These are phyloP conservation scores for Rhodotorula sp. DNA, from an alignment of 1,284 basidiomycete genomes.

Conservation along the genomic window DNA sequence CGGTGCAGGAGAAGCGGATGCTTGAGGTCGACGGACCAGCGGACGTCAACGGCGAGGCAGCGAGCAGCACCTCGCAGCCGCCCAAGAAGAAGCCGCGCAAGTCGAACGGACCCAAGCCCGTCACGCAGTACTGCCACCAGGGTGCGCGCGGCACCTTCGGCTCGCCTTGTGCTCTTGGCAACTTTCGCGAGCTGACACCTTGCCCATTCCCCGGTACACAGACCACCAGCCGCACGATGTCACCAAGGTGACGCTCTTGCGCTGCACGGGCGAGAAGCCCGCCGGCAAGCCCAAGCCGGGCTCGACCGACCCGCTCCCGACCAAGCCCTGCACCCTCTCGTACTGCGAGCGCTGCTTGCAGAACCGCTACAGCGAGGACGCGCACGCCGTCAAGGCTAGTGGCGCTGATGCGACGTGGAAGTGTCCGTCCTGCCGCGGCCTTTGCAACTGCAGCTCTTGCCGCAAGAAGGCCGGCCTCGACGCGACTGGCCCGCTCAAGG, in stretches of 20 bases:
- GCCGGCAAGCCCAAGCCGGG: conserved; percentile 3
- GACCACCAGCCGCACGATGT: conserved; percentile 18
- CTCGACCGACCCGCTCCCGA: neutral
- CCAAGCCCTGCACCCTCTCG: conserved; percentile 4
- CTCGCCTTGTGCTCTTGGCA: neutral
- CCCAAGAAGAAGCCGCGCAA: conserved; percentile 18
- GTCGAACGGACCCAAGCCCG: conserved; percentile 3
- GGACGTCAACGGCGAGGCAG: no score
- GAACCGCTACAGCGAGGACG: conserved; percentile 10
- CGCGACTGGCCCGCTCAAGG: neutral
- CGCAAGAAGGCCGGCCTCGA: conserved; percentile 14
- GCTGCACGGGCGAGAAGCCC: conserved; percentile 13
- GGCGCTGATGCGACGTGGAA: conserved; percentile 12
- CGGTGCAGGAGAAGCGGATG: neutral
- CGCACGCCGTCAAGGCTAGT: neutral
- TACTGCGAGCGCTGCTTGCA: conserved; percentile 6
- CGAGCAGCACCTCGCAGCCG: neutral
- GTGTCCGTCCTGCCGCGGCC: conserved; percentile 19
- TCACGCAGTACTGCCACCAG: conserved; percentile 32
- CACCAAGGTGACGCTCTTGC: conserved; percentile 2
- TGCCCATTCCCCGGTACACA: neutral
- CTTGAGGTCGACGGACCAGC: neutral
- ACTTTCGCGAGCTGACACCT: neutral
- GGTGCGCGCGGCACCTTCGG: neutral
- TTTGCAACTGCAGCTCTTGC: conserved; percentile 25